Base-by-base conservation (phyloP, 495 filamentous ascomycete species). In the Penicillium taxi region DNA sequence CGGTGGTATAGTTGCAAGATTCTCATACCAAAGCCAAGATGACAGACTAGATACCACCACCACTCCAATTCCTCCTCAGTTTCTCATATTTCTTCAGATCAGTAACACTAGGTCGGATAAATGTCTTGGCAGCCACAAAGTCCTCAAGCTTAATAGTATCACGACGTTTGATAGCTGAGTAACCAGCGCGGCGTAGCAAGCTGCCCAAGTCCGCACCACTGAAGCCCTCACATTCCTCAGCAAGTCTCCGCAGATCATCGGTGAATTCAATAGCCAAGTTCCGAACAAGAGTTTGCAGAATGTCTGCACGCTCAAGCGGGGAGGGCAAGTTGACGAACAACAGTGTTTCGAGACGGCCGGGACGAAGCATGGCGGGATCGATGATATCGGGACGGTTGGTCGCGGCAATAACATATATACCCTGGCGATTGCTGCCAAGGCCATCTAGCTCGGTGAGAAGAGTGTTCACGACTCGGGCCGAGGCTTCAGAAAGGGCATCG, bases 321-420 rank as follows among this genome's bases (percentile, higher is more conserved):
- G 75, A 78, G 0, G 91, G 91, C 4, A 98, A 66, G 56, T 89
- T 91, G 31, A 98, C 85, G 52, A 90, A 96, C 25, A 96, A 74
- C 14, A 82, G 75, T 2, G 84, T 94, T 43, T 89, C 93, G 2
- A 98, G 72, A 26, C 91, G 78, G 9, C 91, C 91, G 0, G 91
- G 90, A 2, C 91, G 80, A 9, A 95, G 75, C 79, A 98, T 96
- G 5, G 91, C 91, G 1, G 84, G 79, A 54, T 98, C 91, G 50
- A 98, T 96, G 53, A 94, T 93, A 51, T 98, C 91, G 2, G 90
- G 90, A 1, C 91, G 65, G 53, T 98, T 98, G 3, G 93, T 96
- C 1, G 91, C 91, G 9, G 86, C 91, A 41, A 98, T 82, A 18
- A 98, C 84, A 58, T 94, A 96, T 48, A 98, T 90, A 2, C 93